Conservation (phyloP, 108 stramenopile species). For the Schizochytrium sp. region DNA sequence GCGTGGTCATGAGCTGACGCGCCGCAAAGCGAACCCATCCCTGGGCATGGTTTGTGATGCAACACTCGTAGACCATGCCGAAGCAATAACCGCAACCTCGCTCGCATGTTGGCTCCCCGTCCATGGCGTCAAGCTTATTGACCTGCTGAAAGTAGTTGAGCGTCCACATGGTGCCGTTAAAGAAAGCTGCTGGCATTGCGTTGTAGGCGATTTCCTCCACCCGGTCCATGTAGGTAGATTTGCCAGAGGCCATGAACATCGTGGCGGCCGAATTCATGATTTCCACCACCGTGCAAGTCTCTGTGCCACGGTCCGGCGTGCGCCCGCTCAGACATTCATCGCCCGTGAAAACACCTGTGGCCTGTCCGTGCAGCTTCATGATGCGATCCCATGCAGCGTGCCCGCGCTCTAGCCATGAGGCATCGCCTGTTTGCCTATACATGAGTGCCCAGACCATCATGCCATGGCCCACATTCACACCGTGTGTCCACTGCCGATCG, state of each 20-base stretch:
- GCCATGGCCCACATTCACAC: conserved; percentile 19
- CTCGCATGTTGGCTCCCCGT: not conserved
- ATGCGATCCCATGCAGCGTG: not conserved
- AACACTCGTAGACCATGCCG: conserved; percentile 28
- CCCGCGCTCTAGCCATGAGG: not conserved
- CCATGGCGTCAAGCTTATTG: conserved; percentile 11
- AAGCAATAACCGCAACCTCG: not conserved
- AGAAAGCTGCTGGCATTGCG: not conserved
- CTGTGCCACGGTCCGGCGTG: conserved; percentile 27
- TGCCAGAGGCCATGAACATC: conserved; percentile 25
- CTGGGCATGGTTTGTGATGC: conserved; percentile 7
- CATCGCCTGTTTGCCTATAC: not conserved
- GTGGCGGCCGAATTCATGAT: conserved; percentile 9
- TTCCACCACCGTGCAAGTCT: conserved; percentile 23
- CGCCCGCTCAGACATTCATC: not conserved
- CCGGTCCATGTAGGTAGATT: not conserved
- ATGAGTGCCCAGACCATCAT: conserved; percentile 43
- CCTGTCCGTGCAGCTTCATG: conserved; percentile 37
- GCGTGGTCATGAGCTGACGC: conserved; percentile 26
- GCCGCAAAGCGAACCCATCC: conserved; percentile 8
- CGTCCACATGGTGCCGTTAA: conserved; percentile 41
- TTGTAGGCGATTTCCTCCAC: conserved; percentile 3
- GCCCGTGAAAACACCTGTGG: not conserved
- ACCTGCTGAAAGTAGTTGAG: conserved; percentile 26
- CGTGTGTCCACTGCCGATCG: conserved; percentile 32